Evolutionary conservation across 129 eudicot genomes (phyloP).

Genomic region (Centella asiatica): DNA sequence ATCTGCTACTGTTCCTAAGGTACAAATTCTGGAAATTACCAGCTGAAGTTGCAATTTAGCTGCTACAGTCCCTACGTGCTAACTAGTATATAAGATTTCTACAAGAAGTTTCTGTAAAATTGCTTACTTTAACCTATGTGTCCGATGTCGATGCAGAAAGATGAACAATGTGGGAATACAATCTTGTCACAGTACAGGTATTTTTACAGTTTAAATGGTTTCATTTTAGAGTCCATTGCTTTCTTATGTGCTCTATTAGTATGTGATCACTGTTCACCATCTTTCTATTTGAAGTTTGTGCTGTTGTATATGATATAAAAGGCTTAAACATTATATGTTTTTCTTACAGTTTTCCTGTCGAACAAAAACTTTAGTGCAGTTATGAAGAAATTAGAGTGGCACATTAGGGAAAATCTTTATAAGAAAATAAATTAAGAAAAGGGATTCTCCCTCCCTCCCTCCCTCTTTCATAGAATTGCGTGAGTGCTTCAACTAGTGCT

Average conservation of each 20-base stretch:
- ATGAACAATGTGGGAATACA: constrained; percentile 17
- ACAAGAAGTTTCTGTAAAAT: neutral
- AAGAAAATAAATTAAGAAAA: neutral
- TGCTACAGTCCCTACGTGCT: neutral
- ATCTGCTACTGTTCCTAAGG: constrained; percentile 78
- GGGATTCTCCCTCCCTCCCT: neutral
- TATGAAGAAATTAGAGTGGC: neutral
- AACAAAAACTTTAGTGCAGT: no score
- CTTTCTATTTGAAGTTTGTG: no score
- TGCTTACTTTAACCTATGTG: neutral
- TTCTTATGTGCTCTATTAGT: neutral
- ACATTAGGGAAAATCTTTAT: neutral
- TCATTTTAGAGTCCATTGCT: neutral
- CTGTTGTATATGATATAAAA: no score
- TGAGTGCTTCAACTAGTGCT: neutral
- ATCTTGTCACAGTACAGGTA: constrained; percentile 38
- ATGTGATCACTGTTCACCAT: neutral
- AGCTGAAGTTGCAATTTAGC: neutral
- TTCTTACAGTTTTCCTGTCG: no score
- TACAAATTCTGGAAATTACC: constrained; percentile 16
- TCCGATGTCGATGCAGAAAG: constrained; percentile 30
- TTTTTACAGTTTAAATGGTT: neutral
- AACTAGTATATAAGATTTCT: neutral
- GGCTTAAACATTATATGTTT: no score
- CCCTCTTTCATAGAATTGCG: neutral